Conservation (phyloP, 192 early-diverging fungal genomes). For the Chytriomyces hyalinus region DNA sequence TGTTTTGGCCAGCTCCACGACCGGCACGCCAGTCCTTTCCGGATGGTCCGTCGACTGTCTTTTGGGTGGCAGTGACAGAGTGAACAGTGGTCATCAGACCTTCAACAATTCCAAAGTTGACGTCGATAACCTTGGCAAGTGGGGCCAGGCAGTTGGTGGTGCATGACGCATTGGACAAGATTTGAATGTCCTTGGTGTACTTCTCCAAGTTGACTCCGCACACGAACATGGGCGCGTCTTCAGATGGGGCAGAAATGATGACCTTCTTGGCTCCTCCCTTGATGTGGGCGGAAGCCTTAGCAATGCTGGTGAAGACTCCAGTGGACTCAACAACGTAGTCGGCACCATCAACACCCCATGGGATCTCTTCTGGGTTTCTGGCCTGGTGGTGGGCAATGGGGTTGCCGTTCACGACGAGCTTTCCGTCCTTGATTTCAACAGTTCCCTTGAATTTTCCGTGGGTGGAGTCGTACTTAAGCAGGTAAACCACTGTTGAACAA, state of each 20-base stretch:
- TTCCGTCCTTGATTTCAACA: constrained; percentile 79
- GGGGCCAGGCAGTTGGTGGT: constrained; percentile 99
- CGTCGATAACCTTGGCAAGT: constrained; percentile 94
- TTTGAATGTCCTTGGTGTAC: constrained; percentile 81
- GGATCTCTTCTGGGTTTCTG: constrained; percentile 85
- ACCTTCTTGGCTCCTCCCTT: constrained; percentile 98
- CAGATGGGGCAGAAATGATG: constrained; percentile 95
- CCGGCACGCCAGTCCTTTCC: constrained; percentile 97
- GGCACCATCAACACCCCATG: constrained; percentile 82
- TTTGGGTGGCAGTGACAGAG: constrained; percentile 98
- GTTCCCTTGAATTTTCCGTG: constrained; percentile 93
- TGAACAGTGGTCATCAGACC: constrained; percentile 99
- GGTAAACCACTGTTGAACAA: constrained; percentile 65
- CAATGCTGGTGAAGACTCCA: constrained; percentile 94
- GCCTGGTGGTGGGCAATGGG: constrained; percentile 75
- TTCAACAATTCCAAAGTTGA: constrained; percentile 94
- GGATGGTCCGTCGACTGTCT: constrained; percentile 98
- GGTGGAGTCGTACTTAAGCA: constrained; percentile 98
- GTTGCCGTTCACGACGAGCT: constrained; percentile 90
- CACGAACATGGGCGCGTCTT: constrained; percentile 98
- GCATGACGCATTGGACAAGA: constrained; percentile 98
- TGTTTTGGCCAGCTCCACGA: constrained; percentile 96
- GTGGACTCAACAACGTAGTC: constrained; percentile 98
- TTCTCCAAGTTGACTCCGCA: constrained; percentile 91
- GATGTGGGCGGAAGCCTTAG: constrained; percentile 84